Evolutionary conservation across 2,329 filamentous ascomycete genomes (phyloP).

Genomic region (Grosmannia clavigera): DNA sequence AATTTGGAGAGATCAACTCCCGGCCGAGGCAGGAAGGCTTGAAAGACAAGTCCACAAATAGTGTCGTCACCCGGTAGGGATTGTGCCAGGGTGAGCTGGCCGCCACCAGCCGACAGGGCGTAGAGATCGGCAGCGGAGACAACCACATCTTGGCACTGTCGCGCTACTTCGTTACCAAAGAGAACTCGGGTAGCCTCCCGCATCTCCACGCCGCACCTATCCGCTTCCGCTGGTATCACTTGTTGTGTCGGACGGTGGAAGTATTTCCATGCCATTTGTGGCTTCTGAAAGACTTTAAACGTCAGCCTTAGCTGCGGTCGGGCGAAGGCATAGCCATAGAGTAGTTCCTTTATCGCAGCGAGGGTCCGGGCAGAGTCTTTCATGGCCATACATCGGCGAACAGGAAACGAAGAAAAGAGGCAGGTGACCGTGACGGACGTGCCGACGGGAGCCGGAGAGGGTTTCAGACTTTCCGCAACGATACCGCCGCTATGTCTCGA

Average conservation of each 20-base stretch:
- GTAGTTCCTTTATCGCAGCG: conserved; percentile 42
- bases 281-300: conserved; percentile 43
- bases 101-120: not conserved
- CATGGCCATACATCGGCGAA: conserved; percentile 45
- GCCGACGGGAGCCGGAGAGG: conserved; percentile 46
- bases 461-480: conserved; percentile 16
- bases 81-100: conserved; percentile 1
- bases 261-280: conserved; percentile 48
- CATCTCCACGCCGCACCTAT: conserved; percentile 21
- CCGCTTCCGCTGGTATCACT: not conserved
- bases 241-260: conserved; percentile 2
- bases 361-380: conserved; percentile 47
- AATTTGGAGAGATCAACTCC: conserved; percentile 31
- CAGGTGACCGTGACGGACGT: conserved; percentile 51
- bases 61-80: conserved; percentile 6
- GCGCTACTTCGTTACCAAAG: conserved; percentile 34
- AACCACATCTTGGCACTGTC: conserved; percentile 5
- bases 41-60: conserved; percentile 28
- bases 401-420: conserved; percentile 49
- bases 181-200: conserved; percentile 50
- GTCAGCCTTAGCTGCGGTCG: conserved; percentile 49
- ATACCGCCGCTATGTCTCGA: conserved; percentile 23
- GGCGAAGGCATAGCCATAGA: conserved; percentile 55
- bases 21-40: conserved; percentile 45
- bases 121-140: not conserved